Base-by-base conservation (phyloP, 139 green algal genomes). In the Raphidocelis subcapitata region DNA sequence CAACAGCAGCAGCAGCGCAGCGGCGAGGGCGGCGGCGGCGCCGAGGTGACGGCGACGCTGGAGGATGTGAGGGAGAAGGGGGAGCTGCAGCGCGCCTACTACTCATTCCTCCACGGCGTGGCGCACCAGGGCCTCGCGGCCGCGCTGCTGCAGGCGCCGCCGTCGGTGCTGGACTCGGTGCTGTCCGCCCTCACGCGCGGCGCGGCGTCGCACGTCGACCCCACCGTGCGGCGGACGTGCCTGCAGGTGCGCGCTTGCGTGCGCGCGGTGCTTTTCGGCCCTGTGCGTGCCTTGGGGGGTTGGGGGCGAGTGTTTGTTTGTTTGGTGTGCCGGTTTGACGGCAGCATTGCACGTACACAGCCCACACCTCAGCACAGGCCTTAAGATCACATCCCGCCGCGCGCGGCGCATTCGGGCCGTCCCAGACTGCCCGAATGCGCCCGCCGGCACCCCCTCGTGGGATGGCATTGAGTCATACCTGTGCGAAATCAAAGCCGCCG, bases 61-160 rank as follows among this genome's bases (percentile, higher is more conserved):
- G 92, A 97, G 62, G 92, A 94, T 31, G 54, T 74, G 26, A 82
- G 92, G 3, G 91, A 96, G 66, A 75, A 78, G 41, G 85, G 59
- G 0, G 89, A 93, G 68, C 74, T 97, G 24, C 92, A 97, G 86
- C 76, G 80, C 12, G 57, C 74, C 1, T 94, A 92, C 82, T 94
- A 93, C 77, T 36, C 55, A n/a, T 78, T 95, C 67, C 67, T 92
- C 49, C 82, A 87, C 26, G 73, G 60, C n/a, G 31, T 94, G 24
- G 73, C 74, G 66, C 31, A 75, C 54, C 70, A 77, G 37, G 67
- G 62, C 20, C 60, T 86, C 20, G 56, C 66, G 49, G 36, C 35
- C 26, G 60, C 67, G 29, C 72, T 89, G 56, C 62, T 86, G 28
- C 69, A 61, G 41, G 49, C 60, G 16, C 28, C 71, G 16, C 69